Conservation (phyloP, 2,329 filamentous ascomycete species). For the Alternaria novae-zelandiae region DNA sequence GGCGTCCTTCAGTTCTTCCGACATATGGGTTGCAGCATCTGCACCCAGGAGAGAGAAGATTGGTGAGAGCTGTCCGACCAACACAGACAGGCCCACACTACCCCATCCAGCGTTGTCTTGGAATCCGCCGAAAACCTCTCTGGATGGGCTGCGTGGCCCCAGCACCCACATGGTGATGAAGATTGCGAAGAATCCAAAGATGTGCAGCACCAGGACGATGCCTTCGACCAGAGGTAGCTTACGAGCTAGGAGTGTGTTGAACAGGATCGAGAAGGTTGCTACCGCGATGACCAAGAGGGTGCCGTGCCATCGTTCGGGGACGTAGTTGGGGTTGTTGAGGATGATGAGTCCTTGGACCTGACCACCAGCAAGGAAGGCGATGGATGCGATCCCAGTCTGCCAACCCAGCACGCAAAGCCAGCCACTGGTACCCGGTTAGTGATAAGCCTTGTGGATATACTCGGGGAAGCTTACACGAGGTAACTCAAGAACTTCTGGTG, state of each 20-base stretch:
- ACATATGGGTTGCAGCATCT: slow-evolving; percentile 39
- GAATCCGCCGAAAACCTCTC: slow-evolving; percentile 32
- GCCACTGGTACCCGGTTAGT: slow-evolving; percentile 23
- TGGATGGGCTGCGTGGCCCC: slow-evolving; percentile 27
- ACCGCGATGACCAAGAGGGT: slow-evolving; percentile 58
- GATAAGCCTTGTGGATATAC: not conserved
- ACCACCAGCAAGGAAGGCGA: slow-evolving; percentile 37
- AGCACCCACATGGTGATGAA: slow-evolving; percentile 46
- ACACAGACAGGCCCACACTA: slow-evolving; percentile 27
- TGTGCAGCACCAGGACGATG: slow-evolving; percentile 55
- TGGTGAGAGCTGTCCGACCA: slow-evolving; percentile 31
- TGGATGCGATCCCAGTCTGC: slow-evolving; percentile 47
- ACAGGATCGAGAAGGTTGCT: slow-evolving; percentile 44
- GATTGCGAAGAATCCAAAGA: slow-evolving; percentile 59
- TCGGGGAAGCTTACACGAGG: slow-evolving; percentile 5
- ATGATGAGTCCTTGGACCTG: slow-evolving; percentile 43
- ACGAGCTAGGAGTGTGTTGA: slow-evolving; percentile 55
- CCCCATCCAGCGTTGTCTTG: slow-evolving; percentile 38
- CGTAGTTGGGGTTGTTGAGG: slow-evolving; percentile 50
- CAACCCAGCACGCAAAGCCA: slow-evolving; percentile 53
- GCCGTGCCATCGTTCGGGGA: slow-evolving; percentile 55
- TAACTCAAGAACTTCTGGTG: slow-evolving; percentile 33
- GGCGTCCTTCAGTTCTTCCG: slow-evolving; percentile 45
- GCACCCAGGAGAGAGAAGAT: slow-evolving; percentile 35
- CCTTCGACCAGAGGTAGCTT: slow-evolving; percentile 57